Percentiles rank a stretch among this genome's conserved stretches.
Evolutionary conservation across 2,329 filamentous ascomycete species (phyloP).

Genomic region (Pseudohalonectria lignicola): DNA sequence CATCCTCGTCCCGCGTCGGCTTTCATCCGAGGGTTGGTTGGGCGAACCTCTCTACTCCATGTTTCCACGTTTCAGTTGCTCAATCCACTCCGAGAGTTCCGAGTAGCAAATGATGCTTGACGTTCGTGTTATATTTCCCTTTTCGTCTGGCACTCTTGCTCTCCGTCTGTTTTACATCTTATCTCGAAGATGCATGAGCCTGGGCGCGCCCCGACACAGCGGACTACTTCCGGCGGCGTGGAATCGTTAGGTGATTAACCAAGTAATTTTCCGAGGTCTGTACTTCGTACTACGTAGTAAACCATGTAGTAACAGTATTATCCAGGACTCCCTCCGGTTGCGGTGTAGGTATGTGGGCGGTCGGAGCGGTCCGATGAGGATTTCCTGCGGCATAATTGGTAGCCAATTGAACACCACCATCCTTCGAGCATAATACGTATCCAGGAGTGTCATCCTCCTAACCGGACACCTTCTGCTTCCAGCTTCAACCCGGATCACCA

Average conservation of each 20-base stretch:
- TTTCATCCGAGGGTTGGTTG: slow-evolving; percentile 1
- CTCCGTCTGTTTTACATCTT: background rate
- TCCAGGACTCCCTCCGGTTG: no score
- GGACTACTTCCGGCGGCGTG: background rate
- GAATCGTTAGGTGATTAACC: background rate
- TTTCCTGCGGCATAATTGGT: no score
- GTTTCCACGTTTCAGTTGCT: background rate
- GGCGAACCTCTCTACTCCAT: background rate
- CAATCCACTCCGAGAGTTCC: background rate
- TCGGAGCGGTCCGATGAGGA: no score
- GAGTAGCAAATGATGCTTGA: background rate
- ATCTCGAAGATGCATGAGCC: no score
- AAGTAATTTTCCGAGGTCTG: background rate
- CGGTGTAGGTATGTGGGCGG: no score
- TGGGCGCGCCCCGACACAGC: no score
- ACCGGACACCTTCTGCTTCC: no score
- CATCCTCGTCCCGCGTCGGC: background rate
- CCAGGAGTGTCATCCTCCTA: no score
- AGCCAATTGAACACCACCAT: no score
- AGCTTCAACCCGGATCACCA: no score
- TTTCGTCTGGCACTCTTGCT: background rate
- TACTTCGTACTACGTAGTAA: no score
- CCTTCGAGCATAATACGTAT: no score
- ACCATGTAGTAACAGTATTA: background rate
- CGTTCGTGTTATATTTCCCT: background rate